Evolutionary conservation across 495 filamentous ascomycete genomes (phyloP), one percentile per base, ranked within the genome.

Genomic region (Aspergillus wentii): DNA sequence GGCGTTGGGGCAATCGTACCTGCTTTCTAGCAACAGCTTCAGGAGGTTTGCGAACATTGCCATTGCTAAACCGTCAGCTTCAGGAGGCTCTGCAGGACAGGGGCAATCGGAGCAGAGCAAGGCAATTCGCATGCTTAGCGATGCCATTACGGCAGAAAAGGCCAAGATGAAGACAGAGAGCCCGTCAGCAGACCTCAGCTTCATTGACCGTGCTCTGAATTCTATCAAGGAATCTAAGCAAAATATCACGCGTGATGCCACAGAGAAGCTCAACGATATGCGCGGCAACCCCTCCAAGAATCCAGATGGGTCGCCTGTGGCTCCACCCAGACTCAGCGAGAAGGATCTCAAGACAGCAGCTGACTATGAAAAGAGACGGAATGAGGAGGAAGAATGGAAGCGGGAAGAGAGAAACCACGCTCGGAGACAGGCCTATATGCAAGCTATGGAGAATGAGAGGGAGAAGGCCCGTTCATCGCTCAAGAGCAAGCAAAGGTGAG

Each of bases 1-100:
- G 19, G 74, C 78, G 11, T 45, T 76, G 17, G 30, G 58, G 8
- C 88, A 94, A 57, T 54, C 75, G 1, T 48, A 57, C n/a, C 13
- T 79, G 1, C 64, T 88, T 33, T 52, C 47, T 40, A 52, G 43
- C 22, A n/a, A 27, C 1, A 25, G 11, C 10, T 61, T 67, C 51
- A 60, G 66, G 11, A 37, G 36, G 8, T 33, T 29, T 17, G 40
- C 51, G 32, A 29, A 41, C n/a, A 51, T 68, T 32, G 40, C 59
- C 11, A 44, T 53, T n/a, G 15, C 48, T 9, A 27, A 41, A 7
- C 15, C 11, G 25, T 16, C 34, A 41, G 25, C 27, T 30, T 39
- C 27, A 13, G 33, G 8, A 44, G 16, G 15, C 33, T n/a, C n/a
- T n/a, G n/a, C n/a, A n/a, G n/a, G n/a, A n/a, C n/a, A n/a, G n/a